Evolutionary conservation across 306 rosid genomes (phyloP), one percentile per base, ranked within the genome.

Genomic region (Adenanthera pavonina): DNA sequence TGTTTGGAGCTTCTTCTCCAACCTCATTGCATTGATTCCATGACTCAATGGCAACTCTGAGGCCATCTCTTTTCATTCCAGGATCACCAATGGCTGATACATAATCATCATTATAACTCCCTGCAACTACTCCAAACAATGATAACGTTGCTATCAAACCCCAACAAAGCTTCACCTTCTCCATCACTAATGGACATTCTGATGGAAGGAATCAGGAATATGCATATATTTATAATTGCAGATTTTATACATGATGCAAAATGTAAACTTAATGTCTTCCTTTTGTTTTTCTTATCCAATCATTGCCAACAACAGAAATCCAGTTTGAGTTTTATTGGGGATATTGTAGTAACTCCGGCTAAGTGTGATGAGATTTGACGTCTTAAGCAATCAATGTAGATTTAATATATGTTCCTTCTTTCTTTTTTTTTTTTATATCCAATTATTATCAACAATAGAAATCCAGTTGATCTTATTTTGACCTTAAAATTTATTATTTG

Each of bases 21-120:
- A 87, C 92, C 79, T 88, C 94, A 80, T 90, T 90, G 87, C 94
- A 90, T 19, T 90, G 94, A 46, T 90, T 90, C 94, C 94, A 90
- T 1, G 90, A 88, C 80, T 90, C 94, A 15, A 90, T 86, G 0
- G 94, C 92, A 46, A 90, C 83, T 38, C 92, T 77, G 2, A 88
- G 84, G 15, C 54, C 61, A 81, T 88, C 92, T 48, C 92, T 85
- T 77, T 19, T 77, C 92, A 90, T 90, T 1, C 88, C 94, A 1
- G 91, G 84, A 78, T 90, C 94, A 0, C 94, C 94, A 9, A 88
- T 79, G 2, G 87, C 92, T 77, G 94, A 88, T 34, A 80, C 60
- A 48, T 85, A 77, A 2, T 30, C 16, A 38, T 2, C 10, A 70
- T 59, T 19, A 57, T 16, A 17, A 17, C 25, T 25, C 36, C 30